Percentiles rank a stretch among this genome's conserved stretches.
phyloP scores from a whole-genome alignment of 495 filamentous ascomycete species.

The Penicillium canariense region DNA sequence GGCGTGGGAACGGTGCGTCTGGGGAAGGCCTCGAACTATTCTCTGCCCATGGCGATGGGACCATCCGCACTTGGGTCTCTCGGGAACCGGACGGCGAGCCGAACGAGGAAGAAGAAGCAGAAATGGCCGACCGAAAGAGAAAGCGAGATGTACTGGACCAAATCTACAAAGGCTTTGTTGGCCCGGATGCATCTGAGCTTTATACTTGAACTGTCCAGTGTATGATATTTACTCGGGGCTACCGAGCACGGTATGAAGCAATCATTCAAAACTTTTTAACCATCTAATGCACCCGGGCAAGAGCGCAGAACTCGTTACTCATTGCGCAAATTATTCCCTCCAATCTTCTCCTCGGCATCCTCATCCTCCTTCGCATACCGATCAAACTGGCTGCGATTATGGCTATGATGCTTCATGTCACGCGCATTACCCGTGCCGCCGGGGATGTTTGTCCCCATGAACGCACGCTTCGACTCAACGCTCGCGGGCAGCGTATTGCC shows the following conservation, averaged over 20 bases:
- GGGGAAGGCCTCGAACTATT: constrained; percentile 49
- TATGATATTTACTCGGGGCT: background rate
- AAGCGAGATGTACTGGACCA: constrained; percentile 51
- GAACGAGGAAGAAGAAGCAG: constrained; percentile 41
- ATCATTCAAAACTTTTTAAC: background rate
- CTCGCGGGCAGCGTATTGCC: constrained; percentile 46
- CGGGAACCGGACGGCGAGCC: constrained; percentile 54
- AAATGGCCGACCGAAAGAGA: constrained; percentile 43
- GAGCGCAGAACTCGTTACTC: background rate
- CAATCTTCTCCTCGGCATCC: constrained; percentile 24
- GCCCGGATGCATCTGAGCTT: constrained; percentile 3
- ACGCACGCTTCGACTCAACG: constrained; percentile 48
- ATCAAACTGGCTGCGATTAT: constrained; percentile 42
- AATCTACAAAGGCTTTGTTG: constrained; percentile 41
- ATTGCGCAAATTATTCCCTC: constrained; percentile 21
- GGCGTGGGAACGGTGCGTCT: constrained; percentile 56
- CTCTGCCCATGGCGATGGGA: constrained; percentile 53
- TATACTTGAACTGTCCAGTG: constrained; percentile 7
- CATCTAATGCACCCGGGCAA: constrained; percentile 1
- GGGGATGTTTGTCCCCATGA: constrained; percentile 34
- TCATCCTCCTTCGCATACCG: constrained; percentile 30
- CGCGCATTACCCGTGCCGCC: constrained; percentile 35
- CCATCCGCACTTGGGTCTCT: constrained; percentile 53
- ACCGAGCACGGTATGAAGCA: background rate
- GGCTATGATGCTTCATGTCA: constrained; percentile 42